Evolutionary conservation across 371 early-diverging fungal species (phyloP).

Genomic region (Mucor saturninus): DNA sequence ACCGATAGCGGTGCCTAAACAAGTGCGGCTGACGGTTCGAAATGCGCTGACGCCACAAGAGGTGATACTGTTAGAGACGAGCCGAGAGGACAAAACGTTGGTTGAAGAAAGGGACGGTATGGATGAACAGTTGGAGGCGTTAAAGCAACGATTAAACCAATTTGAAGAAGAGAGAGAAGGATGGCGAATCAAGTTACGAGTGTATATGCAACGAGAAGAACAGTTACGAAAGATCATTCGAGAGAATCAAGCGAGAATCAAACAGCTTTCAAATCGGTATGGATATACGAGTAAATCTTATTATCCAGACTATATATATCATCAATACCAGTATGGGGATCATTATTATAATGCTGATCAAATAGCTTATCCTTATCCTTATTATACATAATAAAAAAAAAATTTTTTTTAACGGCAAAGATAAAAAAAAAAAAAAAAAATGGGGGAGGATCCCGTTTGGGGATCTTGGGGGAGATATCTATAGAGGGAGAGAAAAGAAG

Average conservation of each 20-base stretch:
- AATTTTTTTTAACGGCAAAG: too few relatives aligned
- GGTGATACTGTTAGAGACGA: constrained; percentile 11
- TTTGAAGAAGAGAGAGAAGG: constrained; percentile 21
- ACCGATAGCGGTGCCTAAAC: too few relatives aligned
- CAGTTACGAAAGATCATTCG: constrained; percentile 24
- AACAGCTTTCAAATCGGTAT: not conserved
- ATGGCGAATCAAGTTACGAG: constrained; percentile 19
- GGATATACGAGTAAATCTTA: not conserved
- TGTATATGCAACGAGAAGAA: constrained; percentile 23
- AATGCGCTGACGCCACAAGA: constrained; percentile 15
- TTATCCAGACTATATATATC: constrained; percentile 1
- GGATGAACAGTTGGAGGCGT: not conserved
- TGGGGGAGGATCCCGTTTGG: too few relatives aligned
- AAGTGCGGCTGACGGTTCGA: constrained; percentile 7
- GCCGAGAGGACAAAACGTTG: constrained; percentile 27
- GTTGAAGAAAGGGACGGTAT: constrained; percentile 9
- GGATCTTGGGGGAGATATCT: too few relatives aligned
- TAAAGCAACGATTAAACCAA: constrained; percentile 10
- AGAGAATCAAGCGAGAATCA: constrained; percentile 19
- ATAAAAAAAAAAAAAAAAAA: too few relatives aligned
- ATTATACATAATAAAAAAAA: not conserved
- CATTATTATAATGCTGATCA: too few relatives aligned
- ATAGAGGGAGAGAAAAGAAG: constrained; percentile 5
- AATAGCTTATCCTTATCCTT: too few relatives aligned
- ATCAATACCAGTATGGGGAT: too few relatives aligned